These are phyloP conservation scores for Kwoniella shandongensis DNA, from an alignment of 768 basidiomycete species.

Conservation along the genomic window DNA sequence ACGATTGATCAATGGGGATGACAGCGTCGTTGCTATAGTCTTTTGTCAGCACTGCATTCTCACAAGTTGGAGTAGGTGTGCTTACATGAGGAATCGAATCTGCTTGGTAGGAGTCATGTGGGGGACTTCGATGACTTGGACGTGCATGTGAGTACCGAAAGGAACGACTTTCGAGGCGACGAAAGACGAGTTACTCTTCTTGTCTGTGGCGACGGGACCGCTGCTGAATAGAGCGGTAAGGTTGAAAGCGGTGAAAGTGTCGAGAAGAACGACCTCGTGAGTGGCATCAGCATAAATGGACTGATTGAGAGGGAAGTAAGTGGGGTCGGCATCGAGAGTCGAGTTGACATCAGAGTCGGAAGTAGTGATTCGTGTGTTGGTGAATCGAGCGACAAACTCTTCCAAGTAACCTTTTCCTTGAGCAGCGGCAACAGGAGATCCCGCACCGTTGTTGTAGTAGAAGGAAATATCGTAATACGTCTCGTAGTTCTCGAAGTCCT, in stretches of 20 bases:
- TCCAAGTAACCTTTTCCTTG: constrained; percentile 51
- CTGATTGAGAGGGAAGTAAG: constrained; percentile 54
- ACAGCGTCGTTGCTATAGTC: constrained; percentile 55
- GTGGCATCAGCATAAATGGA: constrained; percentile 70
- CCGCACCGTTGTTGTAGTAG: constrained; percentile 49
- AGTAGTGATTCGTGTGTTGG: constrained; percentile 27
- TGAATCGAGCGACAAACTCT: constrained; percentile 52
- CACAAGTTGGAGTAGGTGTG: constrained; percentile 29
- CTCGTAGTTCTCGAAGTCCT: constrained; percentile 49
- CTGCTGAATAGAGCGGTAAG: constrained; percentile 67
- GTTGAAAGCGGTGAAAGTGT: constrained; percentile 82
- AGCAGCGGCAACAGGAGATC: constrained; percentile 49
- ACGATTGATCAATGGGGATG: constrained; percentile 47
- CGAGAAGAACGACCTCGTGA: constrained; percentile 87
- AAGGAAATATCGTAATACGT: constrained; percentile 34
- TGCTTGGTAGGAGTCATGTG: constrained; percentile 38
- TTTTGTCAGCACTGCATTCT: constrained; percentile 27
- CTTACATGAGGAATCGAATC: constrained; percentile 58
- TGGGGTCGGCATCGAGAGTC: constrained; percentile 46
- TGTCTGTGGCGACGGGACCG: constrained; percentile 75
- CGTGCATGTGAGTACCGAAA: constrained; percentile 59
- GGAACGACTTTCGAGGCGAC: constrained; percentile 49
- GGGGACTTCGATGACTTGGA: constrained; percentile 60
- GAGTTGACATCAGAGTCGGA: constrained; percentile 45
- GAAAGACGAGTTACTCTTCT: constrained; percentile 59